A percentile compares a stretch with the other conserved stretches of the same genome.
Evolutionary conservation across 75 land plant genomes (phyloP).

Genomic region (Adiantum capillusveneris): DNA sequence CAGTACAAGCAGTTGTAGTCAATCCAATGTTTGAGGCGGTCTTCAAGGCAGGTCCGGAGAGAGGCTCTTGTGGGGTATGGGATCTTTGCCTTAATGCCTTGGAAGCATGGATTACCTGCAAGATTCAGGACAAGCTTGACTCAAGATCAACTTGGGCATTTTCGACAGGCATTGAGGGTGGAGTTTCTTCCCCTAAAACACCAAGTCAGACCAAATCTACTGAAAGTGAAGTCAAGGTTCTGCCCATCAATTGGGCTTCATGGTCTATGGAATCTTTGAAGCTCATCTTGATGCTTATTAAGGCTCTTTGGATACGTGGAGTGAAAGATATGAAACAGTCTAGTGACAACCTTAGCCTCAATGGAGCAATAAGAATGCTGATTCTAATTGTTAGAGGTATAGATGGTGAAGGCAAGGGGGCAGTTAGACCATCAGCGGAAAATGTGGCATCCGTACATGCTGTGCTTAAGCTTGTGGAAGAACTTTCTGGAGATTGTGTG

Average conservation of each 20-base stretch:
- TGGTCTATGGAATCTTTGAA: background rate
- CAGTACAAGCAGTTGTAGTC: constrained; percentile 25
- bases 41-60: constrained; percentile 31
- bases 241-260: background rate
- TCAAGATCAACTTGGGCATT: background rate
- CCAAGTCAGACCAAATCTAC: background rate
- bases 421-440: constrained; percentile 1
- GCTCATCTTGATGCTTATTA: background rate
- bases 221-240: background rate
- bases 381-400: background rate
- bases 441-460: constrained; percentile 7
- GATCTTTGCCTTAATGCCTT: constrained; percentile 36
- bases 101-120: constrained; percentile 28
- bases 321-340: background rate
- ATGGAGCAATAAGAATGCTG: background rate
- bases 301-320: background rate
- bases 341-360: background rate
- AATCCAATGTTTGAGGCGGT: constrained; percentile 38
- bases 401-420: constrained; percentile 1
- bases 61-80: constrained; percentile 30
- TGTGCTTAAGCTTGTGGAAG: constrained; percentile 1
- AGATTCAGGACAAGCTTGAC: constrained; percentile 4
- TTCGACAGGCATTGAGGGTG: background rate
- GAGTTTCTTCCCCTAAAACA: background rate
- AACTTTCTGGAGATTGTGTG: background rate